Base-by-base conservation (phyloP, 2,329 filamentous ascomycete species). In the Aureobasidium namibiae region DNA sequence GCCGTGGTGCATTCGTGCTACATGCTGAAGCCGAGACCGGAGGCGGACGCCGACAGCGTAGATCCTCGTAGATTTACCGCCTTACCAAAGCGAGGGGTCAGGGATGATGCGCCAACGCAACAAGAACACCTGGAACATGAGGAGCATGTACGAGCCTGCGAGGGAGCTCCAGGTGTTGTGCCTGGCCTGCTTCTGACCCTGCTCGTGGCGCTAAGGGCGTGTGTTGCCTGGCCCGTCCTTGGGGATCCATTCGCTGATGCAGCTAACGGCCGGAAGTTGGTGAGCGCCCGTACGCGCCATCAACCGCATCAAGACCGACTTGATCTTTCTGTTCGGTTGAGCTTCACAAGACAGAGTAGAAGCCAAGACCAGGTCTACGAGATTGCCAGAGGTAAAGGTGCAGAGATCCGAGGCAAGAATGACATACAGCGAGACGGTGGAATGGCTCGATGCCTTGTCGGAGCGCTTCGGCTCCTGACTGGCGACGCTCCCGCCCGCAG, bases 201-300 rank as follows among this genome's bases (percentile, higher is more conserved):
- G 50, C n/a, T 24, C 18, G 50, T 42, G 38, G 50, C 50, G 50
- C 50, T 38, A 54, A 54, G 50, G 50, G 50, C 38, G 50, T 26
- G 36, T 29, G 26, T 26, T 29, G 24, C 29, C 24, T 39, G 33
- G 23, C 16, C 14, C 49, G 33, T 52, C 36, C 39, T 39, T 26
- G 49, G 49, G 49, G 23, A 39, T 24, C 33, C 44, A 48, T 48
- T 33, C 31, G 46, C 49, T 31, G 36, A 54, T 54, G 50, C 50
- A 54, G 50, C 50, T 54, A 54, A 54, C 50, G 50, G 33, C 49
- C 42, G 42, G 49, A 50, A 50, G 31, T 29, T 38, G 46, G n/a
- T 31, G 36, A 45, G 42, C 50, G 50, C 21, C 34, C 50, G 50
- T 31, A 24, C 50, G 50, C 50, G 50, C 29, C 50, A 54, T 33